phyloP scores from a whole-genome alignment of 2,329 filamentous ascomycete genomes.

The Ascochyta lentis region DNA sequence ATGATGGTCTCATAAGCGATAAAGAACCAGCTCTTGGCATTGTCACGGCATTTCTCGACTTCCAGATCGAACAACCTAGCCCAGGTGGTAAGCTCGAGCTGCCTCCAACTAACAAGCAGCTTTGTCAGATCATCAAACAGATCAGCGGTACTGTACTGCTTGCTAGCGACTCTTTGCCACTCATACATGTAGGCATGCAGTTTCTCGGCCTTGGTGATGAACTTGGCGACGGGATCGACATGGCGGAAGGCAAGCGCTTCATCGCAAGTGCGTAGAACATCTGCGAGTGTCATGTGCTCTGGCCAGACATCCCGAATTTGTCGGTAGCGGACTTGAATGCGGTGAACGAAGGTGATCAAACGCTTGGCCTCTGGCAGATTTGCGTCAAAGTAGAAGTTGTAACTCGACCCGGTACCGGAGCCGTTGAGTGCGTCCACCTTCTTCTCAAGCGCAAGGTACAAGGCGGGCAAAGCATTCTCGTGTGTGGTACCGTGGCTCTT shows the following conservation, averaged over 20 bases:
- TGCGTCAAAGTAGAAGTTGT: slow-evolving; percentile 89
- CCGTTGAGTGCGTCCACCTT: slow-evolving; percentile 55
- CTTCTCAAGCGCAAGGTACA: slow-evolving; percentile 70
- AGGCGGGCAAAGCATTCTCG: slow-evolving; percentile 67
- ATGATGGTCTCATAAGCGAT: slow-evolving; percentile 91
- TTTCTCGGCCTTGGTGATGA: slow-evolving; percentile 86
- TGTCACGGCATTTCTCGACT: slow-evolving; percentile 73
- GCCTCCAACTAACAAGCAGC: slow-evolving; percentile 85
- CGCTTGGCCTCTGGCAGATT: slow-evolving; percentile 79
- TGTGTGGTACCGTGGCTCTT: slow-evolving; percentile 33
- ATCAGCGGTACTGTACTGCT: slow-evolving; percentile 71
- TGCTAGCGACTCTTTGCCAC: slow-evolving; percentile 93
- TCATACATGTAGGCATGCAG: slow-evolving; percentile 85
- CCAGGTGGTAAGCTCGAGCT: slow-evolving; percentile 92
- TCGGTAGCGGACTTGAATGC: slow-evolving; percentile 74
- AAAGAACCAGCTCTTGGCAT: slow-evolving; percentile 94
- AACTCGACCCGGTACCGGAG: slow-evolving; percentile 51
- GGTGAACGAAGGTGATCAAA: slow-evolving; percentile 72
- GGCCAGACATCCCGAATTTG: slow-evolving; percentile 70
- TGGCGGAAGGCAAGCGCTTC: slow-evolving; percentile 78
- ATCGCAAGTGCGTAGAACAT: slow-evolving; percentile 77
- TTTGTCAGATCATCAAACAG: slow-evolving; percentile 81
- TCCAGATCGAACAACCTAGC: slow-evolving; percentile 87
- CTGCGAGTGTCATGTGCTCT: slow-evolving; percentile 78
- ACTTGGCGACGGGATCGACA: slow-evolving; percentile 82